Percentiles rank a stretch among this genome's conserved stretches.
Conservation (phyloP, 2,329 filamentous ascomycete species). For the Pestalotiopsis sp. region DNA sequence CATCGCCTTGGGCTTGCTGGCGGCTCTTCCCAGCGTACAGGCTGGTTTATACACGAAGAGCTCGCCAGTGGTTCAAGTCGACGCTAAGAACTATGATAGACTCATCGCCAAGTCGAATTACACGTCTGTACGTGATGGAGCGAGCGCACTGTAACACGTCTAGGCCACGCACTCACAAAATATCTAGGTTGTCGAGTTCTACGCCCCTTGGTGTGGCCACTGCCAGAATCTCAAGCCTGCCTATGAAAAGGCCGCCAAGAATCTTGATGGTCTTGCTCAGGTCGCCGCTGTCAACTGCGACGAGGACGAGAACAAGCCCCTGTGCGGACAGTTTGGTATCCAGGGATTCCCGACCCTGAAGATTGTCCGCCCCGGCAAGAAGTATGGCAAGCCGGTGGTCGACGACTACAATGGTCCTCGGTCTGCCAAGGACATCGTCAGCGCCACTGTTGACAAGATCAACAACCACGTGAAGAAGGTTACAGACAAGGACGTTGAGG, state of each 20-base stretch:
- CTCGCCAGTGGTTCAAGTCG: conserved; percentile 84
- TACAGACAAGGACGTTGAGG: conserved; percentile 76
- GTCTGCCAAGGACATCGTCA: conserved; percentile 83
- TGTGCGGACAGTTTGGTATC: conserved; percentile 85
- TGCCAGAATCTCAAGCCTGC: conserved; percentile 95
- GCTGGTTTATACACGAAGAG: conserved; percentile 80
- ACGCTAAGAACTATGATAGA: conserved; percentile 76
- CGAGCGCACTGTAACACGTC: neutral
- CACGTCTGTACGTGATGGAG: conserved; percentile 70
- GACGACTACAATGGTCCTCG: conserved; percentile 90
- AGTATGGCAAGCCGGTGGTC: conserved; percentile 72
- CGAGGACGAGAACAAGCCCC: conserved; percentile 85
- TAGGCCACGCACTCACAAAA: conserved; percentile 9
- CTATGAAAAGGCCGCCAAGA: conserved; percentile 91
- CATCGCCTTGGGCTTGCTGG: conserved; percentile 64
- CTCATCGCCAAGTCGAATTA: conserved; percentile 89
- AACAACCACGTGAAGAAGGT: conserved; percentile 87
- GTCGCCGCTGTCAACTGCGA: conserved; percentile 96
- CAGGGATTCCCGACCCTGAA: conserved; percentile 96
- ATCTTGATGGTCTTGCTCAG: conserved; percentile 87
- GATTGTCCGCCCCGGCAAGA: conserved; percentile 84
- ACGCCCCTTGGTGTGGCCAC: conserved; percentile 97
- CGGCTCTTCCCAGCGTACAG: conserved; percentile 65
- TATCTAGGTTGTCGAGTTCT: conserved; percentile 75
- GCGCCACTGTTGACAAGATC: conserved; percentile 83